Evolutionary conservation across 495 filamentous ascomycete genomes (phyloP), one percentile per base, ranked within the genome.

Genomic region (Xylaria telfairii): DNA sequence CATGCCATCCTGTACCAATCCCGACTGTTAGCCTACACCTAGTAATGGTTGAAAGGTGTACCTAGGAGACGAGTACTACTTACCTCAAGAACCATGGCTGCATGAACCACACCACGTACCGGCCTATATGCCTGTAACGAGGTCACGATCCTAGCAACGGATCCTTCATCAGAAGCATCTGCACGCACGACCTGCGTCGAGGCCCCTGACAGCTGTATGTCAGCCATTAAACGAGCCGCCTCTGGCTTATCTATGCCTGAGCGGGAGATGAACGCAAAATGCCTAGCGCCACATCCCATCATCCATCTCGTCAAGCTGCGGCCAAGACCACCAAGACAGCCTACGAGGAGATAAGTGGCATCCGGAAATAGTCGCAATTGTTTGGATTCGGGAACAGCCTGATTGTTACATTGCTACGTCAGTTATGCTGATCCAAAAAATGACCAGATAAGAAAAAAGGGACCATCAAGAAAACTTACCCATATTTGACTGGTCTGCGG

Each of bases 301-400:
- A 91, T 79, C 83, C 81, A 86, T 2, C 60, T 77, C 8, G 85
- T 79, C 34, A 91, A 74, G 39, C 82, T 81, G 9, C 83, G 81
- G 21, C 89, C 88, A 7, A 91, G 78, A 0, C 87, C 89, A 3
- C 88, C 86, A 4, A 89, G 80, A 47, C 88, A 85, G 6, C 88
- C 87, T 28, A 85, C 78, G 2, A 90, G 74, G 17, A 90, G 69
- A 68, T 89, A 89, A 19, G 79, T 82, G 7, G 77, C 81, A 49
- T 84, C 73, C 4, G 67, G 28, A 19, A 21, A 5, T 8, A 74
- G 51, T 30, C 67, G 65, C 13, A 74, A 24, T 24, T 67, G 42
- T 6, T 67, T 64, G 0, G 69, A 57, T 9, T 71, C 74, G 28
- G 84, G 51, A 9, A 86, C 76, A 24, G 83, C 72, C 77, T 87